phyloP scores from a whole-genome alignment of 345 rosid genomes.

The Orychophragmus violaceus region DNA sequence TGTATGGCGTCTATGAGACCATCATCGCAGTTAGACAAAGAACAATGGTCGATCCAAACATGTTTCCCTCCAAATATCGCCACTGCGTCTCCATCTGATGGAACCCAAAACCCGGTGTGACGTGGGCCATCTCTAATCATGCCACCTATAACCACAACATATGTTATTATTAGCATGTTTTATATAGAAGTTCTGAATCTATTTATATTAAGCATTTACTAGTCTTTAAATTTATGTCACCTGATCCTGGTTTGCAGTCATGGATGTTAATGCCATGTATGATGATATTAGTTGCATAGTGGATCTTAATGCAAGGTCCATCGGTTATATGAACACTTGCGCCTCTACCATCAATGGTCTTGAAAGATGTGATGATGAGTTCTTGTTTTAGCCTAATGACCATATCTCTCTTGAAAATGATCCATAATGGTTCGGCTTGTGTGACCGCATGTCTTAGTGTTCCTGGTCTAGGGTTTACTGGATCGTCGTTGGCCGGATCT shows the following conservation, averaged over 20 bases:
- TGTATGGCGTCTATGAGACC: slow-evolving; percentile 75
- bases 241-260: slow-evolving; percentile 52
- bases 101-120: slow-evolving; percentile 51
- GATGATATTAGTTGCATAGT: slow-evolving; percentile 54
- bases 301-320: slow-evolving; percentile 76
- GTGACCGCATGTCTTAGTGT: slow-evolving; percentile 65
- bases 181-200: background rate
- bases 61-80: slow-evolving; percentile 49
- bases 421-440: slow-evolving; percentile 76
- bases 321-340: slow-evolving; percentile 63
- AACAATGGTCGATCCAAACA: slow-evolving; percentile 73
- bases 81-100: slow-evolving; percentile 65
- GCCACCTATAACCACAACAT: slow-evolving; percentile 17
- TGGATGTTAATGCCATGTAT: slow-evolving; percentile 69
- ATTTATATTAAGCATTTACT: background rate
- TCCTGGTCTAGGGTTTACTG: slow-evolving; percentile 59
- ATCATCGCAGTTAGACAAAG: slow-evolving; percentile 64
- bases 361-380: slow-evolving; percentile 58
- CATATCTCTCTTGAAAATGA: slow-evolving; percentile 72
- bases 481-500: slow-evolving; percentile 47
- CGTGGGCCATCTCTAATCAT: slow-evolving; percentile 47
- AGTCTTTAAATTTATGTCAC: background rate
- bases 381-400: slow-evolving; percentile 55
- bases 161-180: background rate
- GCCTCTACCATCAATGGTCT: slow-evolving; percentile 81